Evolutionary conservation across 192 early-diverging fungal species (phyloP), one percentile per base, ranked within the genome.

Genomic region (Entomortierella lignicola): DNA sequence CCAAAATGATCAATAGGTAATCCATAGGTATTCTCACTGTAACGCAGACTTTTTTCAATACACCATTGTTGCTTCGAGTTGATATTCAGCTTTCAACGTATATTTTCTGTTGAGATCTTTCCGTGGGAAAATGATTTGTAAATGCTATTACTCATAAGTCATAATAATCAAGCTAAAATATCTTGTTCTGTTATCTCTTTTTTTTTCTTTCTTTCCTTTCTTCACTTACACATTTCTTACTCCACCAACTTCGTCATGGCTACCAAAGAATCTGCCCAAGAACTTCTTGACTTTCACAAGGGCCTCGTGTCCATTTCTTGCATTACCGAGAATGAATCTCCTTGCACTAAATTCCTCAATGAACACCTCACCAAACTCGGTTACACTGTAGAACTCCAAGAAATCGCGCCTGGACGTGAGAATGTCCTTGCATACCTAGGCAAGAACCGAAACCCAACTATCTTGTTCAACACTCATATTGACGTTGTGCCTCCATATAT

Each of bases 401-500:
- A 63, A n/a, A 70, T 83, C 32, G 57, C 63, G 8, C 82, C 75
- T 8, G 77, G 77, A 20, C 83, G 83, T 63, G 79, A 84, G 72
- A 84, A 84, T 48, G 77, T 84, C n/a, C 66, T 77, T 20, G 83
- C 83, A 12, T 84, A 84, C 43, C 60, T 81, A 2, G 83, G 83
- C 0, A 58, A 63, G 21, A 60, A 66, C 18, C 77, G 83, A 6
- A 81, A 81, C 54, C 69, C 77, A 0, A 44, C 64, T 0, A 51
- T 75, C 11, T 52, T 82, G 26, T 68, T 80, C 71, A 87, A 87
- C 66, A 83, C 81, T 10, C 85, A 87, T 52, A 70, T 85, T 4
- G 85, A 87, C 50, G 83, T 83, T 7, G 85, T 87, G 0, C 85
- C 85, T 0, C 85, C 85, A 2, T 82, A 84, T 44, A 79, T 85